These are phyloP conservation scores for Stereocaulon alpinum DNA, from an alignment of 495 filamentous ascomycete species.

Conservation along the genomic window DNA sequence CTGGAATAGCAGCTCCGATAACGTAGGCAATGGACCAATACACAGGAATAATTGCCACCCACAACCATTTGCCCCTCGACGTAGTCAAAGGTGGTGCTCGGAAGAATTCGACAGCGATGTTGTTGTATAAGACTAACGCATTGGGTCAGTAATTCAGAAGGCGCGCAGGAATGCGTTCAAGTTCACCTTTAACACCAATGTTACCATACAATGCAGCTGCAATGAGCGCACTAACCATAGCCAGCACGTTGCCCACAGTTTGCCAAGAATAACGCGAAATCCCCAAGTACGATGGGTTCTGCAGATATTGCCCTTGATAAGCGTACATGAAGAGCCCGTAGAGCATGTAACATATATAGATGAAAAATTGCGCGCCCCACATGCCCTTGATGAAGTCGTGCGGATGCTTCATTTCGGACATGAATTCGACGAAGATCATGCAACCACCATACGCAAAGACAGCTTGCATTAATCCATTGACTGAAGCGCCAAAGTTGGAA, in stretches of 20 bases:
- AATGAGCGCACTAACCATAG: slow-evolving; percentile 42
- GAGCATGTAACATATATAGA: slow-evolving; percentile 42
- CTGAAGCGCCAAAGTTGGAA: slow-evolving; percentile 13
- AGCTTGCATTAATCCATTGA: slow-evolving; percentile 49
- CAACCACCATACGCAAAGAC: slow-evolving; percentile 54
- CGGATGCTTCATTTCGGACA: slow-evolving; percentile 56
- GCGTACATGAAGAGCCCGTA: slow-evolving; percentile 50
- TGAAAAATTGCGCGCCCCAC: slow-evolving; percentile 47
- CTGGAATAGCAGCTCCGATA: slow-evolving; percentile 42
- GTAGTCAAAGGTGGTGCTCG: slow-evolving; percentile 40
- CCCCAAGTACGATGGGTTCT: slow-evolving; percentile 43
- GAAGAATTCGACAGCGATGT: slow-evolving; percentile 47
- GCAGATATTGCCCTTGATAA: slow-evolving; percentile 47
- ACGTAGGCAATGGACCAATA: slow-evolving; percentile 49
- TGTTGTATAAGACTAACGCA: slow-evolving; percentile 48
- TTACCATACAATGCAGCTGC: slow-evolving; percentile 52
- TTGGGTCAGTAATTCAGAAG: neutral
- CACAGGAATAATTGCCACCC: slow-evolving; percentile 40
- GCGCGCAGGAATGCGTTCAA: no score
- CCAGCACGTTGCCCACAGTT: slow-evolving; percentile 47
- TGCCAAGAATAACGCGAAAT: slow-evolving; percentile 42
- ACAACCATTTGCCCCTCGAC: slow-evolving; percentile 40
- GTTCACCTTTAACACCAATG: slow-evolving; percentile 34
- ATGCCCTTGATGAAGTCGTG: slow-evolving; percentile 53
- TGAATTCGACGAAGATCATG: slow-evolving; percentile 53